A percentile compares a stretch with the other conserved stretches of the same genome.
phyloP scores from a whole-genome alignment of 2,329 filamentous ascomycete species.

The Geosmithia morbida region DNA sequence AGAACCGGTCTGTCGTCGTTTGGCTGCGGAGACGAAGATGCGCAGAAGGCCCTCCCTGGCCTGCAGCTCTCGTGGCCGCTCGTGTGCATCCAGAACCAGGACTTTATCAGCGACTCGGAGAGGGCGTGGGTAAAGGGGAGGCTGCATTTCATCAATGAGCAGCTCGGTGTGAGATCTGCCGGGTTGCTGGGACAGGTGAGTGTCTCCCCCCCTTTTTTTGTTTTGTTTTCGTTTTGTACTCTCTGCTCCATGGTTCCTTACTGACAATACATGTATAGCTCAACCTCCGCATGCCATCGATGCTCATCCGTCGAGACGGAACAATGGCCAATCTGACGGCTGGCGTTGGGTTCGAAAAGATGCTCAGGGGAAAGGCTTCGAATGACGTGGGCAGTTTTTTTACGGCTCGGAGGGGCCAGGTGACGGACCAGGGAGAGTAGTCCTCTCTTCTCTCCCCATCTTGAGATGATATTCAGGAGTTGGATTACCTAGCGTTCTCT shows the following conservation, averaged over 20 bases:
- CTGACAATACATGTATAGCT: constrained; percentile 22
- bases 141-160: constrained; percentile 36
- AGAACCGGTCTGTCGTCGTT: constrained; percentile 27
- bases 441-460: no score
- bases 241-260: neutral
- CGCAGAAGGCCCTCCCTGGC: constrained; percentile 38
- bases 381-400: neutral
- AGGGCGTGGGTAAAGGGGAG: constrained; percentile 39
- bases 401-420: no score
- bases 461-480: neutral
- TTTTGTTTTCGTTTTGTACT: neutral
- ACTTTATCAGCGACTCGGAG: constrained; percentile 45
- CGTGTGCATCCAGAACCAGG: constrained; percentile 35
- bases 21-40: constrained; percentile 32
- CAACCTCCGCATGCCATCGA: constrained; percentile 43
- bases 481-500: neutral
- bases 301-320: constrained; percentile 42
- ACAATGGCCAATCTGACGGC: constrained; percentile 28
- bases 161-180: constrained; percentile 44
- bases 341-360: constrained; percentile 27
- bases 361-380: constrained; percentile 16
- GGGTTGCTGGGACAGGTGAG: constrained; percentile 38
- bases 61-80: constrained; percentile 48
- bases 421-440: no score
- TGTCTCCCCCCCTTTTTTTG: neutral